These are phyloP conservation scores for Cladosporium sp. DNA, from an alignment of 2,329 filamentous ascomycete genomes.

Conservation along the genomic window DNA sequence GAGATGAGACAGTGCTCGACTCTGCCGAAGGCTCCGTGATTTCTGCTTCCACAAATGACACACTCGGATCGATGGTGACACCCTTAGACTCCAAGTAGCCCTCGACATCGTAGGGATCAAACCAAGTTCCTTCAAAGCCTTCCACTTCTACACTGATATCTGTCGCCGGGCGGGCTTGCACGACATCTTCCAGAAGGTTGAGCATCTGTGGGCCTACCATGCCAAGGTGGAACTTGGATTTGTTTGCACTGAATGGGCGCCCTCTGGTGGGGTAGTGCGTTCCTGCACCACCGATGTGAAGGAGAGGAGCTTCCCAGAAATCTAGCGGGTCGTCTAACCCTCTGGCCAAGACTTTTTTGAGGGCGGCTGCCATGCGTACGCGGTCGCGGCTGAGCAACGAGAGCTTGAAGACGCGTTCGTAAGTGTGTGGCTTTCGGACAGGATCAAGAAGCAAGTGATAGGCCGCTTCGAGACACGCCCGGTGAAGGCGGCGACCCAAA, in stretches of 20 bases:
- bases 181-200: slow-evolving; percentile 29
- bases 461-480: slow-evolving; percentile 63
- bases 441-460: slow-evolving; percentile 57
- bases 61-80: slow-evolving; percentile 60
- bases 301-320: slow-evolving; percentile 60
- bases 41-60: slow-evolving; percentile 62
- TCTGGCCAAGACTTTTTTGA: slow-evolving; percentile 43
- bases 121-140: slow-evolving; percentile 73
- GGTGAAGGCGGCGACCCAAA: slow-evolving; percentile 71
- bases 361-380: slow-evolving; percentile 31
- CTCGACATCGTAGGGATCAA: slow-evolving; percentile 75
- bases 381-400: slow-evolving; percentile 26
- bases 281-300: slow-evolving; percentile 67
- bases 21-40: slow-evolving; percentile 41
- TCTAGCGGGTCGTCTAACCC: slow-evolving; percentile 54
- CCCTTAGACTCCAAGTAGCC: slow-evolving; percentile 66
- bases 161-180: slow-evolving; percentile 27
- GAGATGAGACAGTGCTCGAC: slow-evolving; percentile 11
- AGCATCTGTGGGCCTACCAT: slow-evolving; percentile 33
- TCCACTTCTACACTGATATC: slow-evolving; percentile 52
- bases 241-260: not conserved
- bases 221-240: slow-evolving; percentile 30
- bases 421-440: slow-evolving; percentile 34
- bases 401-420: slow-evolving; percentile 31
- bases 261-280: slow-evolving; percentile 55